Evolutionary conservation across 129 eudicot genomes (phyloP).

Genomic region (Cynara cardunculus): DNA sequence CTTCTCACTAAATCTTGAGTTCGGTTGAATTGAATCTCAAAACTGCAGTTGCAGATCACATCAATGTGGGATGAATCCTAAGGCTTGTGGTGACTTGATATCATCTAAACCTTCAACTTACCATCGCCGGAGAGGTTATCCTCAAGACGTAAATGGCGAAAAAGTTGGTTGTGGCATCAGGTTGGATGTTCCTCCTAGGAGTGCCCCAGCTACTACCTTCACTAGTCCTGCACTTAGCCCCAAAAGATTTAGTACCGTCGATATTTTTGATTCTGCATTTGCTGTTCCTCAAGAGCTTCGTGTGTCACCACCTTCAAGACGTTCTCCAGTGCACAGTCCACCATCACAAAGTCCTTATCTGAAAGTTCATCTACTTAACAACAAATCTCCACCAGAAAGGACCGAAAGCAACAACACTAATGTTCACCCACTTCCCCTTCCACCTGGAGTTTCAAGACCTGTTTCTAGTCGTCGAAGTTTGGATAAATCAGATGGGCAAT

Average conservation of each 20-base stretch:
- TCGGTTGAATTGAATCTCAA: background rate
- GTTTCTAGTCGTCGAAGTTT: conserved; percentile 26
- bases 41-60: conserved; percentile 32
- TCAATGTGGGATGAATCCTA: conserved; percentile 26
- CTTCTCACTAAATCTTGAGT: background rate
- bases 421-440: conserved; percentile 76
- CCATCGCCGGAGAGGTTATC: conserved; percentile 46
- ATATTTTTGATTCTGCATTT: conserved; percentile 36
- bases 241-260: conserved; percentile 49
- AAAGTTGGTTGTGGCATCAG: conserved; percentile 33
- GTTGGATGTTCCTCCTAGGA: conserved; percentile 50
- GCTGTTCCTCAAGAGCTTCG: conserved; percentile 22
- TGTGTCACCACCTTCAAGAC: conserved; percentile 35
- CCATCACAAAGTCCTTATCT: conserved; percentile 29
- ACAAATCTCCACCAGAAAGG: conserved; percentile 40
- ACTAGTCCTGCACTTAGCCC: conserved; percentile 83
- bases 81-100: conserved; percentile 16
- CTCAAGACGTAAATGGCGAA: conserved; percentile 33
- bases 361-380: conserved; percentile 15
- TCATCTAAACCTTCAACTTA: conserved; percentile 49
- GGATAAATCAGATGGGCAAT: conserved; percentile 45
- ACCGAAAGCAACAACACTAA: conserved; percentile 37
- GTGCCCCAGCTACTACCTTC: conserved; percentile 72
- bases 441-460: conserved; percentile 53
- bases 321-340: conserved; percentile 58